Conservation (phyloP, 164 flowering plant species). For the grape (Vitis vinifera) region ASM3070453v1 NC_081822.1:10082501-10083000, state of each 20-base stretch:
- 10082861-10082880: slow-evolving; percentile 66
- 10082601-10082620: slow-evolving; percentile 83
- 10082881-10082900: slow-evolving; percentile 37
- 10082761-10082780: slow-evolving; percentile 80
- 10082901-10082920: slow-evolving; percentile 30
- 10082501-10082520: slow-evolving; percentile 72
- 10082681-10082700: slow-evolving; percentile 77
- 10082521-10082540: slow-evolving; percentile 89
- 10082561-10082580: slow-evolving; percentile 59
- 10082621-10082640: slow-evolving; percentile 87
- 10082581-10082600: slow-evolving; percentile 74
- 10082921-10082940: slow-evolving; percentile 71
- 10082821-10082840: slow-evolving; percentile 47
- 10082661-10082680: slow-evolving; percentile 59
- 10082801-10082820: slow-evolving; percentile 82
- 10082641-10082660: slow-evolving; percentile 55
- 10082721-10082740: slow-evolving; percentile 70
- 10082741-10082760: slow-evolving; percentile 60
- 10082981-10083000: slow-evolving; percentile 87
- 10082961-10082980: slow-evolving; percentile 82
- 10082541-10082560: slow-evolving; percentile 60
- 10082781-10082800: slow-evolving; percentile 81
- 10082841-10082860: slow-evolving; percentile 54
- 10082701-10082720: slow-evolving; percentile 79
- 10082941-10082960: slow-evolving; percentile 74